These are phyloP conservation scores for Brasilioporus rufonigricans DNA, from an alignment of 768 basidiomycete genomes.

Conservation along the genomic window DNA sequence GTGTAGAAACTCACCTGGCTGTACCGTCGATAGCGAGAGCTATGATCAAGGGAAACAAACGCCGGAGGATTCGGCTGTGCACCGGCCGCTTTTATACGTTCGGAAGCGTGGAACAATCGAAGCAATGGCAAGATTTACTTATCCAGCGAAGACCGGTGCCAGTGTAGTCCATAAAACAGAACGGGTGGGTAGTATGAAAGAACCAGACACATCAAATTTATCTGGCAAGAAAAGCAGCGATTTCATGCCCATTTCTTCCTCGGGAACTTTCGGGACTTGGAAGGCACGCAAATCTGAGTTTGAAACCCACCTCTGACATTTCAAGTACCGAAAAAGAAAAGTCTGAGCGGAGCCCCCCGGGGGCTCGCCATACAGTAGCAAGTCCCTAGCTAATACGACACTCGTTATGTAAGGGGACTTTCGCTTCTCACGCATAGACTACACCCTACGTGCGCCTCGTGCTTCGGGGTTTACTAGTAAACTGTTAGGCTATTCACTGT, in stretches of 20 bases:
- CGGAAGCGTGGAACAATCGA: not conserved
- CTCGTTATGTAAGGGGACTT: too few relatives aligned
- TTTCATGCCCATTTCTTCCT: too few relatives aligned
- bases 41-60: too few relatives aligned
- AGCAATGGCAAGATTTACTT: not conserved
- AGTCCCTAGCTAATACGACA: too few relatives aligned
- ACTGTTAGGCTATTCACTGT: too few relatives aligned
- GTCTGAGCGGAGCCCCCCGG: not conserved
- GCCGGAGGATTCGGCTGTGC: not conserved
- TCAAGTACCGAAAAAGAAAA: not conserved
- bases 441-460: too few relatives aligned
- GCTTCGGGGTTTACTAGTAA: too few relatives aligned
- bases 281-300: not conserved
- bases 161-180: not conserved
- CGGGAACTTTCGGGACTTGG: too few relatives aligned
- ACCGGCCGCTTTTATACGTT: not conserved
- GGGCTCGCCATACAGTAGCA: too few relatives aligned
- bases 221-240: not conserved
- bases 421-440: too few relatives aligned
- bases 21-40: not conserved
- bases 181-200: too few relatives aligned
- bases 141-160: not conserved
- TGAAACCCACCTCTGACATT: not conserved
- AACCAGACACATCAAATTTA: not conserved
- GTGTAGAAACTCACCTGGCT: conserved; percentile 4